Evolutionary conservation across 139 green algal species (phyloP).

Genomic region (Nannochloris sp.): DNA sequence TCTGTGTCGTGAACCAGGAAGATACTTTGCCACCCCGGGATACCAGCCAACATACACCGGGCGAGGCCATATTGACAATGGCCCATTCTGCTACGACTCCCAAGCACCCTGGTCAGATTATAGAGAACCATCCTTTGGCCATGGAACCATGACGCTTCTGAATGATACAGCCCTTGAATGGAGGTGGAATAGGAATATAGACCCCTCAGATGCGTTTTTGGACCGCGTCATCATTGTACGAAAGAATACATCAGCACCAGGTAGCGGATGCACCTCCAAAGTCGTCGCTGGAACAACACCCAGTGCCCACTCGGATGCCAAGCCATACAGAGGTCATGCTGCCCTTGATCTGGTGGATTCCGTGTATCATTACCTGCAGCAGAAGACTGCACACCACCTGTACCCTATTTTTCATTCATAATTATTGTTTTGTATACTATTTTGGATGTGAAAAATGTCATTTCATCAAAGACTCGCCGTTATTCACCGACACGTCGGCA

Average conservation of each 20-base stretch:
- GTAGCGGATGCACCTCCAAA: no score
- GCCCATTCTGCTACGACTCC: not conserved
- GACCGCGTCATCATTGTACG: constrained; percentile 1
- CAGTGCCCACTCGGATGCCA: not conserved
- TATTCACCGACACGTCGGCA: no score
- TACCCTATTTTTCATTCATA: no score
- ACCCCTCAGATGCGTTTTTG: not conserved
- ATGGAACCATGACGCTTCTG: not conserved
- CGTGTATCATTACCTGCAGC: no score
- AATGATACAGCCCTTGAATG: not conserved
- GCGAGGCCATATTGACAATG: not conserved
- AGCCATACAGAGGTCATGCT: not conserved
- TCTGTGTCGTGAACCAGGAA: not conserved
- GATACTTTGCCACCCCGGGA: not conserved
- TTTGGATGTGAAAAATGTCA: no score
- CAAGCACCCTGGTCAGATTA: not conserved
- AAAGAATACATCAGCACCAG: not conserved
- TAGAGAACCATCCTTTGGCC: constrained; percentile 2
- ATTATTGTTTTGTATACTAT: no score
- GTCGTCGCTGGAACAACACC: not conserved
- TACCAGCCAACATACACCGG: constrained; percentile 4
- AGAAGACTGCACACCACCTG: no score
- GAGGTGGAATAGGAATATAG: not conserved
- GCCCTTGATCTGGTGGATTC: no score
- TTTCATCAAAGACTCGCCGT: no score